These are phyloP conservation scores for Acacia pycnantha DNA, from an alignment of 331 rosid species.

Conservation along the genomic window DNA sequence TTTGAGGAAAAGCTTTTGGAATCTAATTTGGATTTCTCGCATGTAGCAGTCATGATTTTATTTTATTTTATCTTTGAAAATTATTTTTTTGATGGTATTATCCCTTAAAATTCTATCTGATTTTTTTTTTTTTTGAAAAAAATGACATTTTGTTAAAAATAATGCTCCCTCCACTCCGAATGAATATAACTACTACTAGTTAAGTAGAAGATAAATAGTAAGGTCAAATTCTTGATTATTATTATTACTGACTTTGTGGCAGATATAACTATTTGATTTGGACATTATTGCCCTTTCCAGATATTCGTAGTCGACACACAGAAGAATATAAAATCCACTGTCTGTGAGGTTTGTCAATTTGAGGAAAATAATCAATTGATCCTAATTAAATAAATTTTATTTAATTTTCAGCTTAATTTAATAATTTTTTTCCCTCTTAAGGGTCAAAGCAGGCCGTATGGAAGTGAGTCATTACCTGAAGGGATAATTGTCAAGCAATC, in stretches of 20 bases:
- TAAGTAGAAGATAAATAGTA: not conserved
- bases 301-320: conserved; percentile 38
- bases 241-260: not conserved
- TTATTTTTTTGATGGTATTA: no score
- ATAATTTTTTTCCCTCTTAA: conserved; percentile 20
- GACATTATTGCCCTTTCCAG: conserved; percentile 35
- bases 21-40: no score
- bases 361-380: not conserved
- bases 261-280: not conserved
- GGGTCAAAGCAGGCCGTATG: conserved; percentile 58
- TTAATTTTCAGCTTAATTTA: not conserved
- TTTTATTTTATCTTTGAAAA: no score
- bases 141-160: no score
- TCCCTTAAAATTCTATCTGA: no score
- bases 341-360: conserved; percentile 60
- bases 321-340: conserved; percentile 31
- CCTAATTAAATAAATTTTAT: not conserved
- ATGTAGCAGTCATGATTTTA: no score
- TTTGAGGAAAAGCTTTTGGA: no score
- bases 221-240: not conserved
- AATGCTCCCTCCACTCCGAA: no score
- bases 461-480: conserved; percentile 60
- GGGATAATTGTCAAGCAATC: conserved; percentile 71
- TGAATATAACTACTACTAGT: not conserved
- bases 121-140: no score